Base-by-base conservation (phyloP, 257 asterid species). In the Penstemon newberryi region DNA sequence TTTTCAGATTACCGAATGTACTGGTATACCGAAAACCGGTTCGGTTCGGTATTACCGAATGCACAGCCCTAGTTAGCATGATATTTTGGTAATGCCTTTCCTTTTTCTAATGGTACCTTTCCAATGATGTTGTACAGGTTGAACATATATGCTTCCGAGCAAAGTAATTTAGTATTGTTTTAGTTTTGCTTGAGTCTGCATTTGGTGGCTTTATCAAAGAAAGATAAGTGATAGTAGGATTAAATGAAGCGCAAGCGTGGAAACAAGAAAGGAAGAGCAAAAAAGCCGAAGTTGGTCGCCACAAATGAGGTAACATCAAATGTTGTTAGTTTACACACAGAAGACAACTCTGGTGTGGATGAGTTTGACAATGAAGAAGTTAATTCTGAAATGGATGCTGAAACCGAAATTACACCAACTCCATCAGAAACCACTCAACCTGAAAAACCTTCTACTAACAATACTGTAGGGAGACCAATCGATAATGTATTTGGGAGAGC, bases 171-270 rank as follows among this genome's bases (percentile, higher is more conserved):
- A 38, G 53, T 56, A 15, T 73, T 66, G 11, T 50, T 6, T 39
- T 42, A 70, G 43, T 61, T 73, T 70, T 70, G 68, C 56, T 70
- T 47, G 59, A 61, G 9, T 15, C 54, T 60, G 33, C 41, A 18
- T 68, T 58, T 69, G 57, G 63, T 58, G 13, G 37, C 63, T 67
- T 44, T 44, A n/a, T 56, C 8, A 42, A 46, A 52, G 46, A 54
- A 37, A 71, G 69, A 60, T 25, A 45, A 56, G 63, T 58, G 67
- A 52, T 55, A 73, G 18, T 15, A 15, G 18, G 69, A 50, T 4
- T 49, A 15, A 15, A 91, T 90, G 99, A 94, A 91, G 82, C 86
- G 99, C 73, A 84, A 65, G 70, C 87, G 91, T 63, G 95, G 96
- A 67, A 81, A 71, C 75, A 91, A 84, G 83, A 89, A 86, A 79